phyloP scores from a whole-genome alignment of 768 basidiomycete species.

The Sarcodon aspratus region DNA sequence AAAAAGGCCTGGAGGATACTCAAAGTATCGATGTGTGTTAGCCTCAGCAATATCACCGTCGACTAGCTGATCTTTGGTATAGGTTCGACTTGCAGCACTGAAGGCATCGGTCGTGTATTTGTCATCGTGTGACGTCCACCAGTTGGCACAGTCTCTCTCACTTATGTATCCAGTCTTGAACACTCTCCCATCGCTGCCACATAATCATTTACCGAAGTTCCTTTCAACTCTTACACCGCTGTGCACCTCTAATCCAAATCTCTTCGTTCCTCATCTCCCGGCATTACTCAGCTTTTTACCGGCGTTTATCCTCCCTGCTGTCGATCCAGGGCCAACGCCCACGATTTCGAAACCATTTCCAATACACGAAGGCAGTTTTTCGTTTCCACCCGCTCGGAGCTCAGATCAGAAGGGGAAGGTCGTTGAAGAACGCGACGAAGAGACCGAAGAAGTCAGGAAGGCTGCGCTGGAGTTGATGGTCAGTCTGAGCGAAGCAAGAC shows the following conservation, averaged over 20 bases:
- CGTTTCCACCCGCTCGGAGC: slow-evolving; percentile 22
- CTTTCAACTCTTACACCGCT: slow-evolving; percentile 62
- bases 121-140: slow-evolving; percentile 43
- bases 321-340: slow-evolving; percentile 41
- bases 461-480: slow-evolving; percentile 79
- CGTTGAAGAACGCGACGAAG: slow-evolving; percentile 41
- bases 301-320: slow-evolving; percentile 54
- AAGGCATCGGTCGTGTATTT: slow-evolving; percentile 62
- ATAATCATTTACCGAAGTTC: slow-evolving; percentile 48
- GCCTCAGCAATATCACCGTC: background rate
- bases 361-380: slow-evolving; percentile 15
- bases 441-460: slow-evolving; percentile 56
- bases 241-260: slow-evolving; percentile 48
- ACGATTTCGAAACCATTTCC: slow-evolving; percentile 37
- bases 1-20: slow-evolving; percentile 55
- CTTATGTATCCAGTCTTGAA: slow-evolving; percentile 67
- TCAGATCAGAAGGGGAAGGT: slow-evolving; percentile 19
- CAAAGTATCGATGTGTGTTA: slow-evolving; percentile 50
- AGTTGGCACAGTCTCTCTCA: slow-evolving; percentile 47
- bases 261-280: slow-evolving; percentile 67
- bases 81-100: slow-evolving; percentile 70
- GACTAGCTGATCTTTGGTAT: background rate
- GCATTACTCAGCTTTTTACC: slow-evolving; percentile 63
- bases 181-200: slow-evolving; percentile 51
- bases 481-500: slow-evolving; percentile 63